Conservation (phyloP, 225 moss, liverwort and hornwort genomes). For the Polytrichum formosum region DNA sequence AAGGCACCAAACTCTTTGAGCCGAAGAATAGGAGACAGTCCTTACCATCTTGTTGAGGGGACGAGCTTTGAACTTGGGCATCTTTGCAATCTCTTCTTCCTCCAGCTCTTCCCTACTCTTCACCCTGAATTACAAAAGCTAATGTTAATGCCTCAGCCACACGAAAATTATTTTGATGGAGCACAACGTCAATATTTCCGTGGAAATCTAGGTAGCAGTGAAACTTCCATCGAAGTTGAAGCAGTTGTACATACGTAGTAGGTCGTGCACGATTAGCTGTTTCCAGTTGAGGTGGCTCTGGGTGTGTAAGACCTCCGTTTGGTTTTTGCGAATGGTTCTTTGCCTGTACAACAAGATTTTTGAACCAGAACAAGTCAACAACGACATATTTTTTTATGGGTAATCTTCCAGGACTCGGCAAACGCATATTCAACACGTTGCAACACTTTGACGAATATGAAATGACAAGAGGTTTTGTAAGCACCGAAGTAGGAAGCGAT, state of each 20-base stretch:
- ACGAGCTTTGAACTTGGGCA: slow-evolving; percentile 61
- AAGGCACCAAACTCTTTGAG: not conserved
- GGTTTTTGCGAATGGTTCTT: slow-evolving; percentile 11
- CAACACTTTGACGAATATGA: not conserved
- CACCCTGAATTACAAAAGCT: slow-evolving; percentile 22
- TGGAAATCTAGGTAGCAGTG: not conserved
- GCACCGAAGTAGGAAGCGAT: slow-evolving; percentile 26
- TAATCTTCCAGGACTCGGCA: too few relatives aligned
- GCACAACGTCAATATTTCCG: not conserved
- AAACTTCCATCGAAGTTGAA: not conserved
- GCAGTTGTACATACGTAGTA: slow-evolving; percentile 25
- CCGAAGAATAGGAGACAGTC: not conserved
- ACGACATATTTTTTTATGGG: too few relatives aligned
- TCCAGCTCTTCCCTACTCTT: slow-evolving; percentile 56
- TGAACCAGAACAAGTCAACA: too few relatives aligned
- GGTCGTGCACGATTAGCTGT: slow-evolving; percentile 56
- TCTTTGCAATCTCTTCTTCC: slow-evolving; percentile 47
- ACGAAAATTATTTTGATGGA: not conserved
- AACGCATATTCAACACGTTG: too few relatives aligned
- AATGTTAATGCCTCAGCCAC: not conserved
- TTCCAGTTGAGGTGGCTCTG: slow-evolving; percentile 39
- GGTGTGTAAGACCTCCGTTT: slow-evolving; percentile 17
- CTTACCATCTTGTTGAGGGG: slow-evolving; percentile 59
- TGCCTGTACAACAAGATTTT: too few relatives aligned
- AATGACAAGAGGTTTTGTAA: slow-evolving; percentile 9